Conservation (phyloP, 169 alveolate species). For the Plasmodium gaboni region DNA sequence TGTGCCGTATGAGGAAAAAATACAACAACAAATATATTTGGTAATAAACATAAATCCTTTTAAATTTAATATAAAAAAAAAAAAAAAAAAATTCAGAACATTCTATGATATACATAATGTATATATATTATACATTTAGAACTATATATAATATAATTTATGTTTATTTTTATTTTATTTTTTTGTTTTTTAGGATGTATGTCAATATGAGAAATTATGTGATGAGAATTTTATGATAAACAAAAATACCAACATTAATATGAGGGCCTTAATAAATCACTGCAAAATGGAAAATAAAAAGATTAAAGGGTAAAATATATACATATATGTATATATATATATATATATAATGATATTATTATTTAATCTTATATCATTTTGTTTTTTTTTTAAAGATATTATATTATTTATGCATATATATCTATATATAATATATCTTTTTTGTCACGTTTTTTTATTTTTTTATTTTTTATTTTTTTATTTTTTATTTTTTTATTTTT, state of each 20-base stretch:
- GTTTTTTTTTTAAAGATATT: not conserved
- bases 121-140: not conserved
- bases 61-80: not conserved
- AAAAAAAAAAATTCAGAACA: not conserved
- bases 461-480: too few relatives aligned
- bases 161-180: not conserved
- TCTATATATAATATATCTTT: too few relatives aligned
- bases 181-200: constrained; percentile 38
- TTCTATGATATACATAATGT: too few relatives aligned
- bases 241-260: constrained; percentile 24
- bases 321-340: not conserved
- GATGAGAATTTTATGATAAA: constrained; percentile 44
- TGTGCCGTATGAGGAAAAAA: constrained; percentile 52
- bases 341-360: not conserved
- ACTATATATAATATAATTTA: not conserved
- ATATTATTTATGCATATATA: too few relatives aligned
- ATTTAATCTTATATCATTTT: too few relatives aligned
- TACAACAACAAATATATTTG: constrained; percentile 64
- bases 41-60: constrained; percentile 23
- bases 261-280: constrained; percentile 30
- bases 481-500: too few relatives aligned
- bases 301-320: constrained; percentile 2
- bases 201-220: constrained; percentile 61
- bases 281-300: constrained; percentile 7
- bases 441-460: too few relatives aligned